Conservation (phyloP, 768 basidiomycete genomes). For the Boletellus sp. region DNA sequence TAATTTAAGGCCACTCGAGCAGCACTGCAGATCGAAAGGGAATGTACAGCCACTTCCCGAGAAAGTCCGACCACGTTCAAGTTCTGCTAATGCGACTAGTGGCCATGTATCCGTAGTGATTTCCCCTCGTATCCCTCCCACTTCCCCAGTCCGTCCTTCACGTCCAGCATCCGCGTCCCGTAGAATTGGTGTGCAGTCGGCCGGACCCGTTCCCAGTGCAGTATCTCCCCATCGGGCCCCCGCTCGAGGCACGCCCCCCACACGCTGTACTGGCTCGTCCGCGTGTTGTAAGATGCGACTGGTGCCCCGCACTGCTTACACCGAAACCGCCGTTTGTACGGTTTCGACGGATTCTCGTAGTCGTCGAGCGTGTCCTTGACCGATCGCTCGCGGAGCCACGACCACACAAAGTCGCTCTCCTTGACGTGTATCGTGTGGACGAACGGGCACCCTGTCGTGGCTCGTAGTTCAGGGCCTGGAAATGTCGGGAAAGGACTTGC, state of each 20-base stretch:
- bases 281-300: conserved; percentile 51
- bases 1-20: background rate
- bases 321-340: conserved; percentile 58
- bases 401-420: conserved; percentile 52
- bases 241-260: conserved; percentile 58
- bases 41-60: conserved; percentile 19
- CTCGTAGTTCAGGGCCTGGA: background rate
- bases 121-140: conserved; percentile 61
- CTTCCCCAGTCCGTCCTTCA: conserved; percentile 54
- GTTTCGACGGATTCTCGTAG: conserved; percentile 47
- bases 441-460: conserved; percentile 42
- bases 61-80: conserved; percentile 10
- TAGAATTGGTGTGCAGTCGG: conserved; percentile 67
- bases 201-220: conserved; percentile 50
- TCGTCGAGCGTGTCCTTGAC: conserved; percentile 38
- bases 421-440: conserved; percentile 60
- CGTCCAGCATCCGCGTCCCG: conserved; percentile 54
- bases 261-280: conserved; percentile 48
- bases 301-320: conserved; percentile 59
- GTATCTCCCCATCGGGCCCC: conserved; percentile 46
- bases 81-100: too few relatives aligned
- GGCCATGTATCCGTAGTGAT: conserved; percentile 40
- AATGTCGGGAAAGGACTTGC: conserved; percentile 27
- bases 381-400: conserved; percentile 22
- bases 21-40: background rate